Conservation (phyloP, 768 basidiomycete species). For the Exsudoporus frostii region DNA sequence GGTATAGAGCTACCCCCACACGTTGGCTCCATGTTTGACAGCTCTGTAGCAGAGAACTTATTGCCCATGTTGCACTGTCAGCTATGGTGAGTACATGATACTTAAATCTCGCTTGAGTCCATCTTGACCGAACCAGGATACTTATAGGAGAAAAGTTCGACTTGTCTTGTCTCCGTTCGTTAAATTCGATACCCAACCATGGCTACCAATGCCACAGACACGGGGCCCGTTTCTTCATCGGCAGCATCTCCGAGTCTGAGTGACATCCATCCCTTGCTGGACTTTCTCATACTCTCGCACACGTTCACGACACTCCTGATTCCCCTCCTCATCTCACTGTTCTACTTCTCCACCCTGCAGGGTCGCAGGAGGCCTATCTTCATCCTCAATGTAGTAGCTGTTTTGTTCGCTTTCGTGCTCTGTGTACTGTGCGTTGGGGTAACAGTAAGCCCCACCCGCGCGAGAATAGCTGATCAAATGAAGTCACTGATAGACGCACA, state of each 20-base stretch:
- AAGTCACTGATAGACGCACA: not conserved
- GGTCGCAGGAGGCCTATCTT: conserved; percentile 17
- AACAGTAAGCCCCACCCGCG: not conserved
- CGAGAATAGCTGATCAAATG: not conserved
- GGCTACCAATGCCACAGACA: not conserved
- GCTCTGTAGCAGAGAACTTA: no score
- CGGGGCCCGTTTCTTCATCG: not conserved
- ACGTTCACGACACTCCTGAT: conserved; percentile 20
- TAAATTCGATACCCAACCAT: not conserved
- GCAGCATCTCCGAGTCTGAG: not conserved
- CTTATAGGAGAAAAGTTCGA: not conserved
- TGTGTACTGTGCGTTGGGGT: conserved; percentile 7
- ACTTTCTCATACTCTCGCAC: conserved; percentile 23
- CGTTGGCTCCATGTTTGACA: no score
- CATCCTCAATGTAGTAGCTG: conserved; percentile 13
- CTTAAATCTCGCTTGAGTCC: no score
- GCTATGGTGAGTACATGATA: no score
- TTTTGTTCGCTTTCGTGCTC: conserved; percentile 14
- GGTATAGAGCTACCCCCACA: no score
- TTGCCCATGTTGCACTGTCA: no score
- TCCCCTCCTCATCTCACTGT: conserved; percentile 17
- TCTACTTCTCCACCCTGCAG: conserved; percentile 16
- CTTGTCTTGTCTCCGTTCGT: not conserved
- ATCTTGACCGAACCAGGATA: not conserved
- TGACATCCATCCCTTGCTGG: conserved; percentile 12